Percentiles rank a stretch among this genome's conserved stretches.
Evolutionary conservation across 2,329 filamentous ascomycete genomes (phyloP).

Genomic region (Pestalotiopsis sp.): DNA sequence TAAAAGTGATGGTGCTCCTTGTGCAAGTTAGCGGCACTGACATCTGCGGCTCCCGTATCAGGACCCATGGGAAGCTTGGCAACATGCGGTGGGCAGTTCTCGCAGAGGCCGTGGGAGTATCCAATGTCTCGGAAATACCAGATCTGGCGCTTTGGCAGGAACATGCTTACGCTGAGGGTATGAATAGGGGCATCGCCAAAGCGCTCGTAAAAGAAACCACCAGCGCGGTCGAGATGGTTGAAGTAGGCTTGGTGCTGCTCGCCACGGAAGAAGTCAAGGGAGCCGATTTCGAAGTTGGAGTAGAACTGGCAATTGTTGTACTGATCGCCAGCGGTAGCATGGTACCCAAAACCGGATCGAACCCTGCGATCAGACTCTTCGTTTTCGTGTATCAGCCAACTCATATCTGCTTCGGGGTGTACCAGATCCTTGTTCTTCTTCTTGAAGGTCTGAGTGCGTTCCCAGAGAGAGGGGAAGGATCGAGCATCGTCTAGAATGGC

Average conservation of each 20-base stretch:
- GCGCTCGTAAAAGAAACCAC: slow-evolving; percentile 50
- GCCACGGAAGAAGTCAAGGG: slow-evolving; percentile 51
- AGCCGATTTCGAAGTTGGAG: slow-evolving; percentile 58
- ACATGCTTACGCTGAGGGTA: slow-evolving; percentile 57
- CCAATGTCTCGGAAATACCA: slow-evolving; percentile 54
- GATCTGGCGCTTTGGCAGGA: slow-evolving; percentile 51
- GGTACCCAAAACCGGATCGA: slow-evolving; percentile 9
- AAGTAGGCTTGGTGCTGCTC: slow-evolving; percentile 50
- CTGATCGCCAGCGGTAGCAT: slow-evolving; percentile 24
- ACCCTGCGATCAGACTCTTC: slow-evolving; percentile 18
- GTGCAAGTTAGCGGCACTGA: slow-evolving; percentile 15
- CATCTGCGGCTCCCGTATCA: slow-evolving; percentile 15
- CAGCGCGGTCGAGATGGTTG: slow-evolving; percentile 49
- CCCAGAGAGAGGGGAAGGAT: slow-evolving; percentile 47
- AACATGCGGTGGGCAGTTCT: slow-evolving; percentile 36
- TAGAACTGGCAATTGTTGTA: slow-evolving; percentile 55
- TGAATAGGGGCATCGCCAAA: slow-evolving; percentile 53
- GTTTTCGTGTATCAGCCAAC: slow-evolving; percentile 46
- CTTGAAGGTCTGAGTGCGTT: slow-evolving; percentile 48
- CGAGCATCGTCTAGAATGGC: slow-evolving; percentile 47
- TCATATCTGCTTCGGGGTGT: slow-evolving; percentile 49
- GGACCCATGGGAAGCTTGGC: slow-evolving; percentile 19
- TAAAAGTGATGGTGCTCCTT: slow-evolving; percentile 20
- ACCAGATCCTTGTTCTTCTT: slow-evolving; percentile 45
- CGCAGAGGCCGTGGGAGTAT: slow-evolving; percentile 47